Evolutionary conservation across 257 asterid species (phyloP), one percentile per base, ranked within the genome.

Genomic region (Nicotiana tomentosiformis): DNA sequence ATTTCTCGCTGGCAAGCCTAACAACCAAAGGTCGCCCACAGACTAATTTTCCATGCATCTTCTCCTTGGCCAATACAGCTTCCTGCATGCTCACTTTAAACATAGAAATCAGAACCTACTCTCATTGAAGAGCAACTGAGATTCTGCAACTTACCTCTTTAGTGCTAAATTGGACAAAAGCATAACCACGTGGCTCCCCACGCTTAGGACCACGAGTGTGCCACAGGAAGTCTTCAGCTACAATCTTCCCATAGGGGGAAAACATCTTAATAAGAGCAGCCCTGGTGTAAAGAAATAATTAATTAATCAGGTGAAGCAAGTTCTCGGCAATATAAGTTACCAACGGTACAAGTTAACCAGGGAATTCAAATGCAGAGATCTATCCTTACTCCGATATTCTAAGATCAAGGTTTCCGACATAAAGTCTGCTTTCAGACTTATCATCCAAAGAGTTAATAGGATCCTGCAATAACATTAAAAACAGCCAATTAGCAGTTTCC

Each of bases 81-180:
- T 93, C 99, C 98, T 95, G 97, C 98, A 92, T 93, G 85, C 97
- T 94, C 95, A 94, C 98, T 94, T 94, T 88, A 87, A 89, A 82
- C 84, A 67, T 80, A 85, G 88, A 89, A 88, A 91, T 88, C 89
- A 87, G 86, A 67, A 84, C 86, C 77, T 85, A 87, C 74, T 72
- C 62, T 68, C 2, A 74, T 5, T 46, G 17, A 46, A 17, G 5
- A 81, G 49, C 23, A 49, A 16, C 81, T 29, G 49, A 49, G 14
- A 51, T 77, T 67, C 77, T 77, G 83, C 58, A 88, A 87, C 86
- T 87, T 91, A 95, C 99, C 99, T 90, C 94, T 88, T 87, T 95
- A 43, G 94, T 86, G 87, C 94, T 90, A 92, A 90, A 95, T 88
- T 91, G 97, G 84, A 95, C 85, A 85, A 95, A 92, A 49, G 96